These are phyloP conservation scores for Protostelium mycophagum DNA, from an alignment of 78 protist genomes.

Conservation along the genomic window DNA sequence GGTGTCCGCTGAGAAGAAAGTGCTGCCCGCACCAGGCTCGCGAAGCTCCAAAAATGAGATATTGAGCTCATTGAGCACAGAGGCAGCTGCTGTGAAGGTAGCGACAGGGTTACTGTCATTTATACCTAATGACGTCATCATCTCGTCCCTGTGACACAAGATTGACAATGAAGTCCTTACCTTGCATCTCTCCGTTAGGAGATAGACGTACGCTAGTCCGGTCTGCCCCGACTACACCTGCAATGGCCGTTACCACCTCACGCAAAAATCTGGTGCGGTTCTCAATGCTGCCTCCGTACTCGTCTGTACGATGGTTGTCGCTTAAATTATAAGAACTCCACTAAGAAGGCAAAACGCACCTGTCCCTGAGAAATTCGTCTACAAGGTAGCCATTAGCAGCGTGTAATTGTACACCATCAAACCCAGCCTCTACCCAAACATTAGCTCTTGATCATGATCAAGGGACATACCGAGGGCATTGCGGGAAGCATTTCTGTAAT, in stretches of 20 bases:
- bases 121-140: not conserved
- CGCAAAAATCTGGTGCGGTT: constrained; percentile 51
- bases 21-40: not conserved
- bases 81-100: not conserved
- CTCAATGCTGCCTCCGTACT: constrained; percentile 68
- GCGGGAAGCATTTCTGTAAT: not conserved
- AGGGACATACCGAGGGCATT: no score
- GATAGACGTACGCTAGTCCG: not conserved
- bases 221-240: not conserved
- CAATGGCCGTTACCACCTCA: constrained; percentile 10
- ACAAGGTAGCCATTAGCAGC: constrained; percentile 81
- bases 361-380: constrained; percentile 24
- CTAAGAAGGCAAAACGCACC: no score
- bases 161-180: no score
- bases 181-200: not conserved
- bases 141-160: no score
- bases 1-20: not conserved
- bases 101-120: not conserved
- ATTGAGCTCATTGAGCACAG: not conserved
- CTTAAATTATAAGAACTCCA: no score
- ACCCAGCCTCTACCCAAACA: constrained; percentile 71
- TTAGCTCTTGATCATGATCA: no score
- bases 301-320: constrained; percentile 64
- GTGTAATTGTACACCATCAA: constrained; percentile 69
- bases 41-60: not conserved